These are phyloP conservation scores for Globisporangium ultimum DNA, from an alignment of 352 stramenopile species.

Conservation along the genomic window DNA sequence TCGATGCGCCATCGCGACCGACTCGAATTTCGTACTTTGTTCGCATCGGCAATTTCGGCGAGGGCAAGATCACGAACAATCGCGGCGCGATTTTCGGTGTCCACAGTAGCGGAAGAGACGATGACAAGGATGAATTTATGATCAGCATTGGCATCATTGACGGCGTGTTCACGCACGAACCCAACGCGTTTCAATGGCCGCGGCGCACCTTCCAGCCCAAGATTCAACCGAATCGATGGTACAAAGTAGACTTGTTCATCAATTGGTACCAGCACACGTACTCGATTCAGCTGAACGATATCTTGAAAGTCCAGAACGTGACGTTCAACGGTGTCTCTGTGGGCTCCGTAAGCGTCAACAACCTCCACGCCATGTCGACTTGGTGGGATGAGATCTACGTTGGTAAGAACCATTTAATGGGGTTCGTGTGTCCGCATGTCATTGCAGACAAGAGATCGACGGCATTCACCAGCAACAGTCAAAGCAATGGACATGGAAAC, in stretches of 20 bases:
- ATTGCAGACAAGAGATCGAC: neutral
- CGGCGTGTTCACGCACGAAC: conserved; percentile 63
- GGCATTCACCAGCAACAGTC: conserved; percentile 3
- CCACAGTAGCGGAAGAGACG: conserved; percentile 11
- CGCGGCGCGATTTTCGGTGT: conserved; percentile 67
- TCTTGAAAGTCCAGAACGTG: conserved; percentile 59
- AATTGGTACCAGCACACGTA: conserved; percentile 85
- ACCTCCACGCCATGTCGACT: conserved; percentile 69
- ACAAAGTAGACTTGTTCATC: conserved; percentile 93
- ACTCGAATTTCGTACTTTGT: conserved; percentile 81
- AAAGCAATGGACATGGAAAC: conserved; percentile 13
- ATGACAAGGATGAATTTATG: conserved; percentile 51
- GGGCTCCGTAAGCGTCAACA: conserved; percentile 72
- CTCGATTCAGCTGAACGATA: conserved; percentile 89
- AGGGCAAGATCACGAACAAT: conserved; percentile 40
- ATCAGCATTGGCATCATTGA: conserved; percentile 64
- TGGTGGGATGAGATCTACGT: conserved; percentile 98
- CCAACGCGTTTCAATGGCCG: conserved; percentile 67
- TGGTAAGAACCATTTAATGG: conserved; percentile 88
- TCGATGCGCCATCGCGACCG: conserved; percentile 24
- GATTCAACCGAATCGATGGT: conserved; percentile 82
- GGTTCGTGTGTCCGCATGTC: conserved; percentile 84
- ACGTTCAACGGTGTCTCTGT: conserved; percentile 55
- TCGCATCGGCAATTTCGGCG: conserved; percentile 42
- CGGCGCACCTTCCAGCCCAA: conserved; percentile 42